Evolutionary conservation across 2,329 filamentous ascomycete genomes (phyloP).

Genomic region (Aureobasidium sp.): DNA sequence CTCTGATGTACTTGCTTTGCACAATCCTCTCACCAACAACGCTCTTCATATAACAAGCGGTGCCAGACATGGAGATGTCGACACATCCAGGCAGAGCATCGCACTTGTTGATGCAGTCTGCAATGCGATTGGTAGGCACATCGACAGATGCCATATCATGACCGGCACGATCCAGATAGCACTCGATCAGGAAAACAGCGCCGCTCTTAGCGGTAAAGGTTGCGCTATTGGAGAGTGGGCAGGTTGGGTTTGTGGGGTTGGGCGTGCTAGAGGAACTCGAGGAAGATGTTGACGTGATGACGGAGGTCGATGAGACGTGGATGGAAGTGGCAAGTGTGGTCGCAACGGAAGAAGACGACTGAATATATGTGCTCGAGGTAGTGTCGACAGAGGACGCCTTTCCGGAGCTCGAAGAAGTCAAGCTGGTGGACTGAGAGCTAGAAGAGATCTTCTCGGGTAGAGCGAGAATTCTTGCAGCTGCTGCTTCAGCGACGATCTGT

Average conservation of each 20-base stretch:
- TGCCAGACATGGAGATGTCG: conserved; percentile 15
- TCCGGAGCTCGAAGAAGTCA: not conserved
- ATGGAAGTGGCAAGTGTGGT: not conserved
- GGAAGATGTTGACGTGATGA: not conserved
- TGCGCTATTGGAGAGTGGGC: not conserved
- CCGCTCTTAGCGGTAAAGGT: not conserved
- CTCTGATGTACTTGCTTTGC: not conserved
- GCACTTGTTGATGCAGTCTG: conserved; percentile 11
- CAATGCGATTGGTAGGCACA: conserved; percentile 3
- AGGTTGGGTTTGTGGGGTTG: not conserved
- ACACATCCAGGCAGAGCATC: conserved; percentile 4
- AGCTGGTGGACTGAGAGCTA: not conserved
- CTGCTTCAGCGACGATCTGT: conserved; percentile 52
- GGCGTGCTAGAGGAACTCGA: not conserved
- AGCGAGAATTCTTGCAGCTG: conserved; percentile 36
- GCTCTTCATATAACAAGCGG: conserved; percentile 12
- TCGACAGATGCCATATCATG: conserved; percentile 5
- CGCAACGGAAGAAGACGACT: not conserved
- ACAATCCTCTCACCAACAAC: not conserved
- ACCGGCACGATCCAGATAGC: conserved; percentile 10
- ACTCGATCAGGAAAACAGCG: conserved; percentile 7
- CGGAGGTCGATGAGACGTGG: not conserved
- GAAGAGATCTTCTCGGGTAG: not conserved
- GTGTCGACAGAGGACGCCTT: not conserved
- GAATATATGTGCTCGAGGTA: not conserved